Base-by-base conservation (phyloP, 257 asterid genomes). In the Solanum chilense region DNA sequence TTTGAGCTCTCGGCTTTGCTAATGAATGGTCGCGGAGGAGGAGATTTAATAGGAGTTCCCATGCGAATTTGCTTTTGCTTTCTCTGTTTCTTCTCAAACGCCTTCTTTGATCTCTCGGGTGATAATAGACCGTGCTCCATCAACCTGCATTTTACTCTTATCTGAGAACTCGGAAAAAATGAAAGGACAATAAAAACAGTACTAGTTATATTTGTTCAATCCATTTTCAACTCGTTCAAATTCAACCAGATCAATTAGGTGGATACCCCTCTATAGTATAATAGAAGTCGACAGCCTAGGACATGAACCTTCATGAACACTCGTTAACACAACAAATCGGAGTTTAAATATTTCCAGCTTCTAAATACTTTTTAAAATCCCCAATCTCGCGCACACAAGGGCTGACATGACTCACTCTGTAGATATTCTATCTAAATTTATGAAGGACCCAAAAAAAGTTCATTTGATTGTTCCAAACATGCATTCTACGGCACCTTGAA, bases 121-220 rank as follows among this genome's bases (percentile, higher is more conserved):
- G 98, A 92, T 89, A 96, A 87, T 92, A 96, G 73, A 76, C 98
- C 98, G 33, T 96, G 98, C 89, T 96, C 98, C 98, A 96, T 96
- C 92, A 96, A 75, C 98, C 98, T 96, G 91, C 77, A 87, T 56
- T 56, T 35, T 29, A 29, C 85, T 44, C 15, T n/a, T 14, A 25
- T 44, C 2, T 42, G 56, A 1, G 8, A 78, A 78, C 62, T 16
- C 27, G 66, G 6, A 78, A 27, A 20, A 10, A 5, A 18, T 3
- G 7, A 11, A 73, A 73, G 47, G 16, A 37, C 81, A 73, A n/a
- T 5, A 10, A 35, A 37, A 73, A 73, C 14, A 73, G 2, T 33
- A 18, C 80, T 20, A 33, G 21, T 66, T 13, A 13, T 1, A 1
- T 66, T 2, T 27, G 14, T 13, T 66, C 35, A 27, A 66, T 66